Evolutionary conservation across 2,329 filamentous ascomycete genomes (phyloP).

Genomic region (Ceratocystis huliohia): DNA sequence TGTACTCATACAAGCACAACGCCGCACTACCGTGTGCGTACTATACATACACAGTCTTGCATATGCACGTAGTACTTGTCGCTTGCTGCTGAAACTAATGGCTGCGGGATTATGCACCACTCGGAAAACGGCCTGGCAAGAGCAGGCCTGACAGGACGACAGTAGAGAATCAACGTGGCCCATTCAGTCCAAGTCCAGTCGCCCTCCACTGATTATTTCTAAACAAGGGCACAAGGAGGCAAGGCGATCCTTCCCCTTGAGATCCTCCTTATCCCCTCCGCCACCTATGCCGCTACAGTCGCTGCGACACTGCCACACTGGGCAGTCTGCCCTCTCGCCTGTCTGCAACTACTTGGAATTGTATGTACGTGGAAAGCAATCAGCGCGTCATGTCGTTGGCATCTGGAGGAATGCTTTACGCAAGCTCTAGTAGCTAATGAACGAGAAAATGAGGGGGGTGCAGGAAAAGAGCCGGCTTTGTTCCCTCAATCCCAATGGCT

Average conservation of each 20-base stretch:
- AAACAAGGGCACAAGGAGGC: background rate
- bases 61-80: background rate
- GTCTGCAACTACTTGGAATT: too few relatives aligned
- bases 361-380: too few relatives aligned
- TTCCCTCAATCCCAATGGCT: background rate
- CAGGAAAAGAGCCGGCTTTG: background rate
- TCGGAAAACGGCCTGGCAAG: background rate
- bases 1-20: background rate
- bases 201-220: too few relatives aligned
- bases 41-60: background rate
- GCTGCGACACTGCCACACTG: background rate
- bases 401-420: background rate
- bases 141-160: background rate
- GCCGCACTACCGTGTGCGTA: too few relatives aligned
- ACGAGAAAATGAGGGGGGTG: background rate
- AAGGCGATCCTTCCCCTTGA: background rate
- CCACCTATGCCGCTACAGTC: background rate
- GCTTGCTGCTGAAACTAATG: constrained; percentile 2
- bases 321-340: background rate
- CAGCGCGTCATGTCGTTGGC: too few relatives aligned
- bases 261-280: background rate
- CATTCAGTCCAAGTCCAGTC: background rate
- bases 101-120: background rate
- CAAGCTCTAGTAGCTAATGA: background rate
- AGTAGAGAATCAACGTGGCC: background rate